Evolutionary conservation across 768 basidiomycete genomes (phyloP), one percentile per base, ranked within the genome.

Genomic region (Chalciporus sphaerocephalus): DNA sequence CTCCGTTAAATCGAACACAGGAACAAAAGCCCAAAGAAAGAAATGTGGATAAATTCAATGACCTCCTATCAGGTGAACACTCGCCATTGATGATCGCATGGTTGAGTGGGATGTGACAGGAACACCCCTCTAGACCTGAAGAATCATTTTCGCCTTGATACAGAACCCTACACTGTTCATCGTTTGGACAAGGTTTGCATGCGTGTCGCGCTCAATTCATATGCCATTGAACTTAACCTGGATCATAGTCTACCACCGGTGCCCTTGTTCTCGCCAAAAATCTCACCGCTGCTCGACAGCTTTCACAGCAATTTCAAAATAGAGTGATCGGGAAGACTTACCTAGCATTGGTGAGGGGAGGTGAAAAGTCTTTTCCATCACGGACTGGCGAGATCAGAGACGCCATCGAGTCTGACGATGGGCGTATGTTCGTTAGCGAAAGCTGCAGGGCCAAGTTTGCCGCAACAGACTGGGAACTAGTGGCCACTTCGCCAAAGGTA

Each of bases 291-390:
- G 77, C 80, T 2, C 71, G 69, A 35, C 67, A 74, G n/a, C 48
- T 86, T 3, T 74, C 76, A 0, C 67, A 64, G n/a, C 83, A 85
- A 54, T 81, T 87, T 44, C 62, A 65, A 23, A 48, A 66, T 21
- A 69, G 73, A 33, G 62, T 62, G 0, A 64, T 85, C 10, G 58
- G 70, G 18, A 86, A 86, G 55, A 74, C 72, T 0, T 87, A 86
- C 54, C 70, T 85, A 15, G 85, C 84, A 0, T 61, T 87, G 22
- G 81, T 86, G 1, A 70, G 76, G 18, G 81, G 74, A 13, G 76
- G 76, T 9, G 51, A 54, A 21, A 65, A 74, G 44, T 71, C 75
- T 0, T 81, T 84, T 47, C 45, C 61, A 7, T 48, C 50, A 5
- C 61, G 44, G n/a, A 58, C 50, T 13, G 61, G 57, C 69, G 79